These are phyloP conservation scores for Sanghuangporus baumii DNA, from an alignment of 1,284 basidiomycete species.

Conservation along the genomic window DNA sequence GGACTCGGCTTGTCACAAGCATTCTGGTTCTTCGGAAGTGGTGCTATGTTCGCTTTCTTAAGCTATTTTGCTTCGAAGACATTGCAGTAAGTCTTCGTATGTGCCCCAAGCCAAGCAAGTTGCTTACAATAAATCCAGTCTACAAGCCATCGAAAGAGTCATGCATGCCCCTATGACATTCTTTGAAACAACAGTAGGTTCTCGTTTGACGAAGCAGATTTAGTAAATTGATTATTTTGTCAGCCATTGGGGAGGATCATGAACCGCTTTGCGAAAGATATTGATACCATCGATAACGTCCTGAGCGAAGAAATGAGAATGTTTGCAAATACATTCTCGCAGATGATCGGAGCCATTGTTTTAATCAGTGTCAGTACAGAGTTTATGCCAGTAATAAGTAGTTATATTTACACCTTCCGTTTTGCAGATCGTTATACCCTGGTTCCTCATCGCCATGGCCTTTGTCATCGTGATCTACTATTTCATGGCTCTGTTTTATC, in stretches of 20 bases:
- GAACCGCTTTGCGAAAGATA: slow-evolving; percentile 80
- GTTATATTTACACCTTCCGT: background rate
- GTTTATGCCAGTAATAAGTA: background rate
- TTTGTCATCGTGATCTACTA: slow-evolving; percentile 53
- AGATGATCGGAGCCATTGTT: slow-evolving; percentile 24
- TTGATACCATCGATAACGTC: slow-evolving; percentile 83
- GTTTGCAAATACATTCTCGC: slow-evolving; percentile 51
- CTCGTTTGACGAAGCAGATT: background rate
- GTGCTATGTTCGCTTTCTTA: slow-evolving; percentile 46
- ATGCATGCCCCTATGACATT: slow-evolving; percentile 80
- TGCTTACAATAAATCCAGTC: slow-evolving; percentile 8
- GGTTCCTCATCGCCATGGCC: slow-evolving; percentile 75
- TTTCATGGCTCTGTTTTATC: slow-evolving; percentile 78
- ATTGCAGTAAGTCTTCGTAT: slow-evolving; percentile 31
- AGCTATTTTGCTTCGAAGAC: slow-evolving; percentile 48
- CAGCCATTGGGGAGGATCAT: slow-evolving; percentile 85
- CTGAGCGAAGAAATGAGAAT: slow-evolving; percentile 75
- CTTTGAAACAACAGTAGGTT: slow-evolving; percentile 76
- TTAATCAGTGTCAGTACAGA: slow-evolving; percentile 10
- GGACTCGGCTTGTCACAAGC: slow-evolving; percentile 47
- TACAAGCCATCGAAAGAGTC: slow-evolving; percentile 56
- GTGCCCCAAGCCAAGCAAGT: background rate
- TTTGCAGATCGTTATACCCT: slow-evolving; percentile 66
- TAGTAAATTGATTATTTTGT: slow-evolving; percentile 4
- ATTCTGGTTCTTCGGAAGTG: slow-evolving; percentile 48